Percentiles rank a stretch among this genome's conserved stretches.
Conservation (phyloP, 1,284 basidiomycete genomes). For the Laetiporus sulphureus region DNA sequence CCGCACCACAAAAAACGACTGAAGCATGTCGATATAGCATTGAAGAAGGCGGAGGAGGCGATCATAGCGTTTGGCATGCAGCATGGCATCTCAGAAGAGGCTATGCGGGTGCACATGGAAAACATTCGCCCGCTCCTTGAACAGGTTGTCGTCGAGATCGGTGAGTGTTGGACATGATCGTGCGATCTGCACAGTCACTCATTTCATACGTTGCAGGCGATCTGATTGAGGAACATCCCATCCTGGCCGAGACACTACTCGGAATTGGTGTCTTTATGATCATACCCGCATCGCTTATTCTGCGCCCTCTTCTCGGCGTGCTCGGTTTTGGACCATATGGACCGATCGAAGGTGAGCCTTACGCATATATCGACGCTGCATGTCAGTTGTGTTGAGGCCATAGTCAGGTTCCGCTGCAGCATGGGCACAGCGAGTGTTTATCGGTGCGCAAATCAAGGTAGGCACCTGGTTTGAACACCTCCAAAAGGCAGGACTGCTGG, state of each 20-base stretch:
- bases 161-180: slow-evolving; percentile 1
- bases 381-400: not conserved
- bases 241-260: slow-evolving; percentile 13
- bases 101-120: slow-evolving; percentile 2
- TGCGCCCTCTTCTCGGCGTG: slow-evolving; percentile 16
- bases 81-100: slow-evolving; percentile 13
- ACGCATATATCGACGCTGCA: not conserved
- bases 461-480: slow-evolving; percentile 22
- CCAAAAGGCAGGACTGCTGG: slow-evolving; percentile 19
- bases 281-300: slow-evolving; percentile 18
- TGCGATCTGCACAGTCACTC: not conserved
- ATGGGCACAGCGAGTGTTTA: slow-evolving; percentile 22
- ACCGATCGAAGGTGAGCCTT: slow-evolving; percentile 20
- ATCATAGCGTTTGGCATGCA: slow-evolving; percentile 7
- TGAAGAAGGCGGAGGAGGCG: slow-evolving; percentile 9
- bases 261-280: slow-evolving; percentile 9
- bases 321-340: slow-evolving; percentile 23
- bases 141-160: slow-evolving; percentile 5
- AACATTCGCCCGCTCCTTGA: slow-evolving; percentile 5
- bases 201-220: slow-evolving; percentile 15
- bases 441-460: slow-evolving; percentile 12
- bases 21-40: slow-evolving; percentile 4
- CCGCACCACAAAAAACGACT: slow-evolving; percentile 15
- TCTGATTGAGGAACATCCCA: slow-evolving; percentile 23
- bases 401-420: slow-evolving; percentile 19